Evolutionary conservation across 2,329 filamentous ascomycete species (phyloP).

Genomic region (Cladosporium sp.): DNA sequence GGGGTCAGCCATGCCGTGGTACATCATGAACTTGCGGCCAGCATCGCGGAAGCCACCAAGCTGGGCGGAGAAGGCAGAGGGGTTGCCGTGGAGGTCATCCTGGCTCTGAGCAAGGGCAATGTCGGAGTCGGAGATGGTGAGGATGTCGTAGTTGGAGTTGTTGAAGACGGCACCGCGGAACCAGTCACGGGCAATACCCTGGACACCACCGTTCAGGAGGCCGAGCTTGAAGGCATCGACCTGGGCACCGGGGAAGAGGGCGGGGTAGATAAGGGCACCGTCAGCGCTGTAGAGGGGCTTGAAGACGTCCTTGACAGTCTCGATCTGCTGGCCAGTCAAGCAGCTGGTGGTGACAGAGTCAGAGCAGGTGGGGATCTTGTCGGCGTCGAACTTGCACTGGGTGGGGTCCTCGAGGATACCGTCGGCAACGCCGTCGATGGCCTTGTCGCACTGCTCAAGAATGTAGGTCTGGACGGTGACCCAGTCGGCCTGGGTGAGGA

Average conservation of each 20-base stretch:
- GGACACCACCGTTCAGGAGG: constrained; percentile 39
- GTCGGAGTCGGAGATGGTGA: constrained; percentile 37
- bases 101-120: constrained; percentile 35
- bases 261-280: constrained; percentile 47
- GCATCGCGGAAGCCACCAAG: constrained; percentile 35
- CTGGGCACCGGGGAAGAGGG: constrained; percentile 49
- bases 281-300: constrained; percentile 39
- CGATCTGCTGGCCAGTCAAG: constrained; percentile 42
- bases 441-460: constrained; percentile 48
- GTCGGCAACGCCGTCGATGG: constrained; percentile 46
- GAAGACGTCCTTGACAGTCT: constrained; percentile 42
- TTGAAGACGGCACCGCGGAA: constrained; percentile 48
- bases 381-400: constrained; percentile 39
- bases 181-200: constrained; percentile 45
- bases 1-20: constrained; percentile 40
- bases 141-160: constrained; percentile 40
- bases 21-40: constrained; percentile 44
- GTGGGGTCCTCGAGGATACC: constrained; percentile 46
- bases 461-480: constrained; percentile 40
- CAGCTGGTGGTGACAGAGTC: constrained; percentile 35
- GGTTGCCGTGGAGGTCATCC: constrained; percentile 40
- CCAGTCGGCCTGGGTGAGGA: constrained; percentile 40
- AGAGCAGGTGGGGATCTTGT: constrained; percentile 33
- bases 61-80: constrained; percentile 37
- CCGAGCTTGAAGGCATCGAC: constrained; percentile 34